These are phyloP conservation scores for Cylindrotheca closterium DNA, from an alignment of 108 stramenopile genomes.

Conservation along the genomic window DNA sequence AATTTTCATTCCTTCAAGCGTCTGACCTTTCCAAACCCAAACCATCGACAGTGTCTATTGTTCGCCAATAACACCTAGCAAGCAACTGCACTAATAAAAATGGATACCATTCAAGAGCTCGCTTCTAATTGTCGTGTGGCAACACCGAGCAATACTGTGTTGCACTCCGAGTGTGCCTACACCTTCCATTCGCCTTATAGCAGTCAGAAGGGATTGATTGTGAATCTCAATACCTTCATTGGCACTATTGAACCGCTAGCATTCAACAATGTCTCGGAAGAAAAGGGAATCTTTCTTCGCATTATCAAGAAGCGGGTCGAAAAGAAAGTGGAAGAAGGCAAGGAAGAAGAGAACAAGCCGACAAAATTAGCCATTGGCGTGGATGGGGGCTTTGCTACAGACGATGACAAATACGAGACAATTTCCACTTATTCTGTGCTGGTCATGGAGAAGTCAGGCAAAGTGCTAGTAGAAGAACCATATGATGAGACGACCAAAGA, in stretches of 20 bases:
- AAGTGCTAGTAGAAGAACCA: constrained; percentile 41
- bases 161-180: constrained; percentile 90
- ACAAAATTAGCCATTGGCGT: constrained; percentile 92
- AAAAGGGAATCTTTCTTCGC: constrained; percentile 73
- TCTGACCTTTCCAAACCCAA: no score
- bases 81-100: constrained; percentile 10
- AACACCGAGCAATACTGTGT: constrained; percentile 64
- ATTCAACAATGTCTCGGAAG: constrained; percentile 18
- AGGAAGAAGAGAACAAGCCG: constrained; percentile 15
- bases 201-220: constrained; percentile 65
- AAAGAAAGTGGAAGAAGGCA: constrained; percentile 27
- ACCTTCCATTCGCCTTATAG: constrained; percentile 89
- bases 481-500: constrained; percentile 56
- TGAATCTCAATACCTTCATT: constrained; percentile 85
- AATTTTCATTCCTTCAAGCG: no score
- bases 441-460: constrained; percentile 41
- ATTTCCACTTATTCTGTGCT: constrained; percentile 79
- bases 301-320: constrained; percentile 59
- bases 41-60: no score
- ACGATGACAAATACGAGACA: constrained; percentile 75
- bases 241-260: constrained; percentile 79
- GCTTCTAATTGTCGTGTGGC: constrained; percentile 66
- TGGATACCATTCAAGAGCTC: constrained; percentile 51
- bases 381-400: constrained; percentile 91
- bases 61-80: no score